These are phyloP conservation scores for Penicillium chermesinum DNA, from an alignment of 495 filamentous ascomycete genomes.

Conservation along the genomic window DNA sequence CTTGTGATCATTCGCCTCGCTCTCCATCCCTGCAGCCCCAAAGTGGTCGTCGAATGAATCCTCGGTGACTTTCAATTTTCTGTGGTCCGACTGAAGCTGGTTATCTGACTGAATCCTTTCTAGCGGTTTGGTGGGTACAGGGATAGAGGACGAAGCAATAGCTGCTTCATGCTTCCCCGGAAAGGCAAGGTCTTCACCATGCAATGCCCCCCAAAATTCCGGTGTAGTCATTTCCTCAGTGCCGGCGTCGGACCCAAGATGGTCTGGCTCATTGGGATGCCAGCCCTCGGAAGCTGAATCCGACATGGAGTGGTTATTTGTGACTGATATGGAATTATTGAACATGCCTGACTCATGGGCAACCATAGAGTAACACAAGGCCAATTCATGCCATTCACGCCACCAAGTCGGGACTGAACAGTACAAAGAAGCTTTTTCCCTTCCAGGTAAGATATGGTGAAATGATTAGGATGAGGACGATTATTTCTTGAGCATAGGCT, in stretches of 20 bases:
- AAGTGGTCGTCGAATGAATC: neutral
- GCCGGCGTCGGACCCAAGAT: slow-evolving; percentile 5
- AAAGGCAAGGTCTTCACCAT: neutral
- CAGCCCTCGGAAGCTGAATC: slow-evolving; percentile 2
- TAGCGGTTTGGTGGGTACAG: slow-evolving; percentile 1
- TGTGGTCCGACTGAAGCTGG: neutral
- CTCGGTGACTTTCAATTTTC: slow-evolving; percentile 4
- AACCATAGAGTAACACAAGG: neutral
- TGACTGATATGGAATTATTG: slow-evolving; percentile 1
- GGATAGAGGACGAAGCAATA: slow-evolving; percentile 1
- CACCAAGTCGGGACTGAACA: neutral
- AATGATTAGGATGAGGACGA: neutral
- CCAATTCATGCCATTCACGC: slow-evolving; percentile 1
- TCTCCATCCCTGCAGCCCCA: slow-evolving; percentile 3
- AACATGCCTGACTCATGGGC: neutral
- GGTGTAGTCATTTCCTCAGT: slow-evolving; percentile 7
- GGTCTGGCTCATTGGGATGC: slow-evolving; percentile 1
- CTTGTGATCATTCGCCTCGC: neutral
- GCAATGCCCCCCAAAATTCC: slow-evolving; percentile 2
- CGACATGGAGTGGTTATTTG: slow-evolving; percentile 1
- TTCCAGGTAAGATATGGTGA: neutral
- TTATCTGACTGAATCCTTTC: neutral
- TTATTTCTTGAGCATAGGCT: neutral
- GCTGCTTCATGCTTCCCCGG: neutral
- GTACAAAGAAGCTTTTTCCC: neutral